Conservation (phyloP, 257 asterid species). For the Przewalskia tangutica region DNA sequence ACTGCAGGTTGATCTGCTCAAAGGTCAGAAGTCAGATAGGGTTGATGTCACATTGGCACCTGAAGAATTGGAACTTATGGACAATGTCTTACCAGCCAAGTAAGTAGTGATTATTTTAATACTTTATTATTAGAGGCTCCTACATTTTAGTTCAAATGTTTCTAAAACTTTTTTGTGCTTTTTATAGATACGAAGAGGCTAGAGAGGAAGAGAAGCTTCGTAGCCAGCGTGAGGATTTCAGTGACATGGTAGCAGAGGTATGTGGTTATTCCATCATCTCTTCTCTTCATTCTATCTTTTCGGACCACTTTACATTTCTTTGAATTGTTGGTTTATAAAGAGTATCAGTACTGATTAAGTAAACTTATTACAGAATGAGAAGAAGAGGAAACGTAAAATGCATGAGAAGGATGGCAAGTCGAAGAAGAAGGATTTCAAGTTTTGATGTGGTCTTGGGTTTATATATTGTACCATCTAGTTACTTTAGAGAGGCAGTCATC, state of each 20-base stretch:
- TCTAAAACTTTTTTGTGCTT: not conserved
- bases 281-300: not conserved
- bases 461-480: not conserved
- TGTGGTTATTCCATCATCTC: not conserved
- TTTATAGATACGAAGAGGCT: constrained; percentile 83
- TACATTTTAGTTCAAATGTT: not conserved
- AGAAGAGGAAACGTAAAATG: constrained; percentile 88
- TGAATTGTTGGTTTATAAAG: not conserved
- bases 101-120: constrained; percentile 15
- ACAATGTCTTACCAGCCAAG: constrained; percentile 93
- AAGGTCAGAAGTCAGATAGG: constrained; percentile 86
- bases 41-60: constrained; percentile 94
- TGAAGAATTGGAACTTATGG: constrained; percentile 84
- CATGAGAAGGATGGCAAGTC: constrained; percentile 83
- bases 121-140: not conserved
- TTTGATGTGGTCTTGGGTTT: constrained; percentile 12
- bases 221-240: constrained; percentile 88
- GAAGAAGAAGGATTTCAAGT: constrained; percentile 92
- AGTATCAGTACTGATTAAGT: not conserved
- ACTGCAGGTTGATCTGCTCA: constrained; percentile 74
- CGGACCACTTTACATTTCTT: not conserved
- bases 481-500: not conserved
- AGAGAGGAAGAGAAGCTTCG: constrained; percentile 94
- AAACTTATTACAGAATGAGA: constrained; percentile 52
- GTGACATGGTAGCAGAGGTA: constrained; percentile 99